These are phyloP conservation scores for Hippophae gyantsensis DNA, from an alignment of 306 rosid genomes.

Conservation along the genomic window DNA sequence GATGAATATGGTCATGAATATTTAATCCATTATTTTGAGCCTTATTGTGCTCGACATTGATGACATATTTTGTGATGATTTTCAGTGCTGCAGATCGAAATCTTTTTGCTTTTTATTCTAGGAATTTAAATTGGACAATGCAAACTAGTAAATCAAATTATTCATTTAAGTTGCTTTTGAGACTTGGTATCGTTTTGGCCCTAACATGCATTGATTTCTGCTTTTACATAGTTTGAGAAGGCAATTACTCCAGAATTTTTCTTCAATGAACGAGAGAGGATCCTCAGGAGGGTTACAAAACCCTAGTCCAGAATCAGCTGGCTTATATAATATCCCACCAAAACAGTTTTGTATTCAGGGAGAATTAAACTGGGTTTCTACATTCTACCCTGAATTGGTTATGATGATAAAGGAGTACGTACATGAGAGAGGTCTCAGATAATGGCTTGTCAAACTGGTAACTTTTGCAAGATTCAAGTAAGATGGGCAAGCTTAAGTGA, in stretches of 20 bases:
- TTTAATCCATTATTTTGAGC: too few species aligned
- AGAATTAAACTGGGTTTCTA: slow-evolving; percentile 68
- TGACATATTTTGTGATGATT: too few species aligned
- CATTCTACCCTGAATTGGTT: slow-evolving; percentile 74
- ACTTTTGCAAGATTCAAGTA: slow-evolving; percentile 67
- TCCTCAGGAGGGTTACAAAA: slow-evolving; percentile 83
- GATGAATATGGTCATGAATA: too few species aligned
- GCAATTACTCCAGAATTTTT: slow-evolving; percentile 81
- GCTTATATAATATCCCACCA: slow-evolving; percentile 56
- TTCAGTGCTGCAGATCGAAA: too few species aligned
- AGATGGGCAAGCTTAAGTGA: slow-evolving; percentile 74
- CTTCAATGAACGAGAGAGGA: slow-evolving; percentile 76
- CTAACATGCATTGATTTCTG: slow-evolving; percentile 10
- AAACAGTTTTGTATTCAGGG: slow-evolving; percentile 58
- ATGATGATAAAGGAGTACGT: slow-evolving; percentile 69
- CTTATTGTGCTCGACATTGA: too few species aligned
- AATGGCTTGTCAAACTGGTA: slow-evolving; percentile 81
- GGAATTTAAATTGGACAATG: background rate
- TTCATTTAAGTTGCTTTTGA: too few species aligned
- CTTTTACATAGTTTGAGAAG: slow-evolving; percentile 54
- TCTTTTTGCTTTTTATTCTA: too few species aligned
- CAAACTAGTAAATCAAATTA: background rate
- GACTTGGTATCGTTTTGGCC: background rate
- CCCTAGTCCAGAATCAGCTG: slow-evolving; percentile 75
- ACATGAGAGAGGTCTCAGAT: slow-evolving; percentile 79